Evolutionary conservation across 768 basidiomycete genomes (phyloP), one percentile per base, ranked within the genome.

Genomic region (Fomitopsis serialis): DNA sequence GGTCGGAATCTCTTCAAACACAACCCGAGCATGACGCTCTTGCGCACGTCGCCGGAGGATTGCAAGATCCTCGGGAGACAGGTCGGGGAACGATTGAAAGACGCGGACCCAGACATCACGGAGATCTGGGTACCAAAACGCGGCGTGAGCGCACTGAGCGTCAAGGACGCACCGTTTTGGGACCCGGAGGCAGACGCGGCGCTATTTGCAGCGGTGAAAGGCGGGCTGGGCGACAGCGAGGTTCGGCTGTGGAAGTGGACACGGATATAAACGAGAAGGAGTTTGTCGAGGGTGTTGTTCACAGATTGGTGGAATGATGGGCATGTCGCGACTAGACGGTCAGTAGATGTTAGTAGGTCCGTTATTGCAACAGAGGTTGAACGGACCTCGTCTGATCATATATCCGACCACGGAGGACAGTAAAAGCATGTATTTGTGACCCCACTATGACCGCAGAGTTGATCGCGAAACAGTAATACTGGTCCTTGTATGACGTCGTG

Each of bases 11-110:
- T 58, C 44, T 35, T 52, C 17, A 46, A 54, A 43, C 57, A 58
- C 47, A 61, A 61, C 37, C 37, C 54, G 43, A 50, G 52, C 19
- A 49, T 58, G 27, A 61, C 57, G n/a, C 40, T 61, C 23, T 54
- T 61, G 60, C 57, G 60, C 19, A 61, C 60, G 42, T 52, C 53
- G 8, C 21, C 44, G 29, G 54, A 56, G 32, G 60, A 61, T 40
- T 61, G 54, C 32, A 45, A 34, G 47, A 21, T 17, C 36, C 42
- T 61, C 2, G 59, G 59, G 15, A 25, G 45, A 34, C 52, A 43
- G 13, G 42, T 61, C 29, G 56, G 52, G 23, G 36, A 53, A 34
- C 57, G 54, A 45, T 29, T 61, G 54, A 17, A 34, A 1, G 50
- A 21, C 11, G 55, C 56, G 43, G 50, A 51, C 12, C 45, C 42